A percentile compares a stretch with the other conserved stretches of the same genome.
phyloP scores from a whole-genome alignment of 257 asterid species.

The Lantana camara region DNA sequence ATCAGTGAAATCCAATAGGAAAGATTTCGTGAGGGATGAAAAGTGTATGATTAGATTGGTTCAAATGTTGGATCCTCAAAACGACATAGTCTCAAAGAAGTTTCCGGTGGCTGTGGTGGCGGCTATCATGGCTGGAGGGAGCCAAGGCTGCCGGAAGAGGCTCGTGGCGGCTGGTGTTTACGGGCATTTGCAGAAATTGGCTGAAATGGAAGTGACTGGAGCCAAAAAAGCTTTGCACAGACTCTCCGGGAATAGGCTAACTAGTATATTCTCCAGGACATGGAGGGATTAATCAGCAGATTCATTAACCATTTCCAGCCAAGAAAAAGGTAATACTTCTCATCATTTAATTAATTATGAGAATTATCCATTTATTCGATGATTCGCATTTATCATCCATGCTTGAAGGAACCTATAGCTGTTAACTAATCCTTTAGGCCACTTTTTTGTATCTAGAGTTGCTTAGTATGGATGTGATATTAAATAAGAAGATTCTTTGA shows the following conservation, averaged over 20 bases:
- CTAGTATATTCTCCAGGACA: constrained; percentile 65
- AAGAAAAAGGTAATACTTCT: constrained; percentile 46
- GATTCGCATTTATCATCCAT: background rate
- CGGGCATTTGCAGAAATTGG: constrained; percentile 73
- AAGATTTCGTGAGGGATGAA: constrained; percentile 82
- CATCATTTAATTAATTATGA: background rate
- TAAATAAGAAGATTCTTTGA: constrained; percentile 16
- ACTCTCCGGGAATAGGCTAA: constrained; percentile 84
- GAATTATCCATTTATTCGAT: constrained; percentile 15
- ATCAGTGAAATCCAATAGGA: constrained; percentile 71
- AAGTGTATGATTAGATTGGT: constrained; percentile 75
- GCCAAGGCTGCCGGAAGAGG: constrained; percentile 85
- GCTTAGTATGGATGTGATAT: constrained; percentile 7
- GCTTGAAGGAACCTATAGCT: background rate
- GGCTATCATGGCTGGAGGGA: constrained; percentile 86
- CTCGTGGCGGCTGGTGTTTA: constrained; percentile 71
- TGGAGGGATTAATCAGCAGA: constrained; percentile 63
- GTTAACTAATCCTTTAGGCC: constrained; percentile 10
- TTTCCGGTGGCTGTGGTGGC: constrained; percentile 84
- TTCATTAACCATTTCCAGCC: constrained; percentile 33
- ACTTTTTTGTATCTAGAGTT: constrained; percentile 23
- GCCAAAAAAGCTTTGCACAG: constrained; percentile 91
- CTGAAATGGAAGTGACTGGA: constrained; percentile 70
- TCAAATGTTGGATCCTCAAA: constrained; percentile 77
- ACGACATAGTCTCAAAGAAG: constrained; percentile 65